Conservation (phyloP, 805 yeast genomes). For the Kazachstania psychrophila region DNA sequence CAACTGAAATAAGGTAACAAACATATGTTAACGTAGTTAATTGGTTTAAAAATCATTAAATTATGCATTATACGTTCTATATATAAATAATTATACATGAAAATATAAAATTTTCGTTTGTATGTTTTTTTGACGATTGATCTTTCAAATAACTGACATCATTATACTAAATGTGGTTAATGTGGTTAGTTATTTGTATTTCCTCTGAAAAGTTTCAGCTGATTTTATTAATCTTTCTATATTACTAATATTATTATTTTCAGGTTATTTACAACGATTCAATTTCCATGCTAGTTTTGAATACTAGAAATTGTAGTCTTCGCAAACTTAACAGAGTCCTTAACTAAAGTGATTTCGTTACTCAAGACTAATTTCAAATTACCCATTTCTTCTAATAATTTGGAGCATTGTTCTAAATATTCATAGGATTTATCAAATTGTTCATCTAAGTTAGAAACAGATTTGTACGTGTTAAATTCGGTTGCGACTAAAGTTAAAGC, state of each 20-base stretch:
- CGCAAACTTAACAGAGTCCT: constrained; percentile 21
- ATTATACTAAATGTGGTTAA: too few relatives aligned
- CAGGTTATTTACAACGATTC: too few relatives aligned
- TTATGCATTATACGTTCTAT: background rate
- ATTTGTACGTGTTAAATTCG: constrained; percentile 24
- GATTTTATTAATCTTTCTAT: too few relatives aligned
- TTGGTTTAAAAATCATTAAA: constrained; percentile 2
- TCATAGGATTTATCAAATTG: constrained; percentile 19
- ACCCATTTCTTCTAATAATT: constrained; percentile 14
- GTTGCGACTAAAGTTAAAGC: constrained; percentile 23
- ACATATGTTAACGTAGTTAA: too few relatives aligned
- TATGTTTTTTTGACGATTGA: too few relatives aligned
- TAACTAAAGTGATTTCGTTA: constrained; percentile 15
- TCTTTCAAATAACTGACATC: too few relatives aligned
- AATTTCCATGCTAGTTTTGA: too few relatives aligned
- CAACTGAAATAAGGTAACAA: too few relatives aligned
- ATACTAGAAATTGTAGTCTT: constrained; percentile 9
- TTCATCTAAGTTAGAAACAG: constrained; percentile 23
- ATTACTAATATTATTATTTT: background rate
- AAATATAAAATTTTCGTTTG: too few relatives aligned
- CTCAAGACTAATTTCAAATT: constrained; percentile 13
- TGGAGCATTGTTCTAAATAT: constrained; percentile 15
- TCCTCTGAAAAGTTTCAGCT: too few relatives aligned
- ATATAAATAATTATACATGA: too few relatives aligned
- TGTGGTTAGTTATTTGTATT: too few relatives aligned